Base-by-base conservation (phyloP, 139 green algal species). In the Micractinium conductrix region DNA sequence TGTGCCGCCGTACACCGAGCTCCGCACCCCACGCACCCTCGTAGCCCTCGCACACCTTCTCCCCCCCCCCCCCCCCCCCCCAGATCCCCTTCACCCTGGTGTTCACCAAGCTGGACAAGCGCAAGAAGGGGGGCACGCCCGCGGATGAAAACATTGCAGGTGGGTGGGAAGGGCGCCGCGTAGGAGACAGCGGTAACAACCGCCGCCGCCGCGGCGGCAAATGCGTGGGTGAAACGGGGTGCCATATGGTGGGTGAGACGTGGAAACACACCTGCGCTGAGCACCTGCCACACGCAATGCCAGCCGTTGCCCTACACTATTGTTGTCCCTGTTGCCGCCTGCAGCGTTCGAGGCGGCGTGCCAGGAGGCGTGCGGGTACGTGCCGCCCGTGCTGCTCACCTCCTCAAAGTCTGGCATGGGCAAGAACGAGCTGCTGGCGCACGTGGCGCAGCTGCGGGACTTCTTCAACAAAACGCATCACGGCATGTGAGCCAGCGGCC, bases 51-150 rank as follows among this genome's bases (percentile, higher is more conserved):
- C n/a, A n/a, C n/a, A n/a, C n/a, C n/a, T n/a, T n/a, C n/a, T n/a
- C 26, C 9, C 4, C 76, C 55, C 14, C 40, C 9, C 24, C 58
- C 28, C 60, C 21, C 14, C 24, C 62, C 14, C 35, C 43, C 30
- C 87, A 94, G 48, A 89, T 98, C 50, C 96, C 96, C 24, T 96
- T 97, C 62, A 86, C 86, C 16, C 72, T 99, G 5, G 92, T 99
- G 24, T 97, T 95, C 79, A 96, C 94, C n/a, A 97, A 97, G 58
- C 80, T 87, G 7, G 93, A 97, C 86, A 97, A 97, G 85, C 83
- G 81, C 33, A 95, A 94, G 53, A 97, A 97, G 87, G 87, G 88
- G 5, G 40, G 33, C 14, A 74, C 88, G 0, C 24, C 62, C 7
- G 50, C 87, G 0, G 75, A 78, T 44, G 84, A 89, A 4, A 94